Evolutionary conservation across 1,284 basidiomycete species (phyloP), one percentile per base, ranked within the genome.

Genomic region (Xanthoconium separans): DNA sequence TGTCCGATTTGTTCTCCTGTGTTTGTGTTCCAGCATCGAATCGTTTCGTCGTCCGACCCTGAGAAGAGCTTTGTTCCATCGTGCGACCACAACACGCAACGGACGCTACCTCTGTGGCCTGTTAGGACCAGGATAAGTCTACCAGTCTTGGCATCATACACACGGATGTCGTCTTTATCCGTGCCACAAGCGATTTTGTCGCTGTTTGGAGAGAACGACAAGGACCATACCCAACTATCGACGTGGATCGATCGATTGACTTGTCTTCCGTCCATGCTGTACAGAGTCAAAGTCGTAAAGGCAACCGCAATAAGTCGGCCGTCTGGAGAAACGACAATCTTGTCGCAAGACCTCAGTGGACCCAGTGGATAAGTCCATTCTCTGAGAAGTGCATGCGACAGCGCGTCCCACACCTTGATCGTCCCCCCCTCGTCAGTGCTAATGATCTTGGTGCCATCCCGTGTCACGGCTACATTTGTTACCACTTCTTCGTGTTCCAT

Each of bases 1-100:
- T n/a, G n/a, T n/a, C n/a, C n/a, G n/a, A n/a, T n/a, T 12, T 2
- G 47, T 45, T 50, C 27, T 12, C 56, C 61, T 8, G 53, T 36
- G 16, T 11, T n/a, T 20, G 40, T 40, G 18, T 54, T 41, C 60
- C 62, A 63, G 27, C 51, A 48, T 7, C 43, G 16, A 46, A 65
- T 53, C 1, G 44, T 42, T 2, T 18, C 12, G 20, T 56, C 43
- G 4, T 5, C 0, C 0, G 40, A 42, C 11, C 20, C 29, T 11
- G 51, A 61, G 47, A 60, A 50, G 13, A 62, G 30, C 5, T 12
- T 36, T 2, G 3, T n/a, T 2, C 58, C 54, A 33, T 63, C 56
- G 6, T 0, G 46, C 6, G 61, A 64, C 61, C 61, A 64, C 12
- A 53, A 3, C 13, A 66, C 16, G 44, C 11, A 16, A n/a, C 0